Percentiles rank a stretch among this genome's conserved stretches.
phyloP scores from a whole-genome alignment of 768 basidiomycete genomes.

The Kwoniella bestiolae region DNA sequence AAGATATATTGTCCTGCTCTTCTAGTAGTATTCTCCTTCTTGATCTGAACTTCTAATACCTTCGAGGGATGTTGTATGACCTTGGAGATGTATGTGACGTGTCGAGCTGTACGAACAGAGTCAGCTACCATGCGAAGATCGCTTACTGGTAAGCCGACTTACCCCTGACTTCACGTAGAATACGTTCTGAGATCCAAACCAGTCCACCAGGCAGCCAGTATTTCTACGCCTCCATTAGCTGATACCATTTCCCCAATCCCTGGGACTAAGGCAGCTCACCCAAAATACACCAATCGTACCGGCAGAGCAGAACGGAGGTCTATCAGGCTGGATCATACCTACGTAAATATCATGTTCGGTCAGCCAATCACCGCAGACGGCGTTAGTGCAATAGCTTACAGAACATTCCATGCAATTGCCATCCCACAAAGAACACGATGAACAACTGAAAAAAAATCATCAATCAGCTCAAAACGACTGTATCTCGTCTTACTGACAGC shows the following conservation, averaged over 20 bases:
- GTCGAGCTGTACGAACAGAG: conserved; percentile 64
- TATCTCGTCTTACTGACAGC: too few relatives aligned
- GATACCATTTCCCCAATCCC: neutral
- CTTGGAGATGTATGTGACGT: conserved; percentile 81
- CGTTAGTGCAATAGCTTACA: conserved; percentile 42
- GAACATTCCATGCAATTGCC: conserved; percentile 97
- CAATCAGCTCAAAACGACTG: neutral
- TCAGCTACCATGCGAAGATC: neutral
- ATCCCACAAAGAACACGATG: conserved; percentile 86
- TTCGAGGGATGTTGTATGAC: conserved; percentile 94
- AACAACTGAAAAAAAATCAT: conserved; percentile 74
- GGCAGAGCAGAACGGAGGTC: conserved; percentile 82
- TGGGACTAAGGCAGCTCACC: conserved; percentile 63
- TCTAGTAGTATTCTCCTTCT: conserved; percentile 85
- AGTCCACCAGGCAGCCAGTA: conserved; percentile 58
- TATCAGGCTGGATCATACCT: conserved; percentile 69
- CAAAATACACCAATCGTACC: conserved; percentile 92
- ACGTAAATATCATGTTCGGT: too few relatives aligned
- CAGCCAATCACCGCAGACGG: too few relatives aligned
- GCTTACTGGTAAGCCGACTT: too few relatives aligned
- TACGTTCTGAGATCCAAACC: conserved; percentile 83
- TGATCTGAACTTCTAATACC: conserved; percentile 94
- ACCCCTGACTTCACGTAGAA: conserved; percentile 82
- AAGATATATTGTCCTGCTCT: conserved; percentile 93
- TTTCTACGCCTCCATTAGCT: conserved; percentile 35